phyloP scores from a whole-genome alignment of 495 filamentous ascomycete species.

The Penicillium antarcticum region DNA sequence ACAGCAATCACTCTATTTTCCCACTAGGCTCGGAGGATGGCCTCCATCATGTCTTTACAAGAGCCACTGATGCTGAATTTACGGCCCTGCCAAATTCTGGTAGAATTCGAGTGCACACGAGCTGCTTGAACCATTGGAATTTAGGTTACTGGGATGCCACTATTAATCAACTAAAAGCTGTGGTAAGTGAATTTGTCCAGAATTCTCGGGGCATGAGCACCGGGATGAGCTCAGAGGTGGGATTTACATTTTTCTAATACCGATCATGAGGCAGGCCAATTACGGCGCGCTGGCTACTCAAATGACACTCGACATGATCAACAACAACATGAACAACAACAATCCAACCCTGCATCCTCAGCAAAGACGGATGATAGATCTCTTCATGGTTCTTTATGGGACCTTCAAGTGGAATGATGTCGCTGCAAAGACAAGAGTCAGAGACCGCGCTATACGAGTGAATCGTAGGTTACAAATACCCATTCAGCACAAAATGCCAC shows the following conservation, averaged over 20 bases:
- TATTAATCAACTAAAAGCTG: neutral
- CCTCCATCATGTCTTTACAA: neutral
- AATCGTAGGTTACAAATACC: slow-evolving; percentile 1
- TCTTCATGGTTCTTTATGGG: slow-evolving; percentile 1
- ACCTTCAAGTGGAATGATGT: neutral
- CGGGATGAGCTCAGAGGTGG: neutral
- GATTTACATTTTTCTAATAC: slow-evolving; percentile 1
- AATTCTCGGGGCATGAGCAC: slow-evolving; percentile 1
- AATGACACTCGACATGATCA: slow-evolving; percentile 2
- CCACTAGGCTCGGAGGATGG: neutral
- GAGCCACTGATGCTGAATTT: neutral
- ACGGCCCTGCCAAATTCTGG: neutral
- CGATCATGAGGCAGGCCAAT: slow-evolving; percentile 1
- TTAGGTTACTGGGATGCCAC: neutral
- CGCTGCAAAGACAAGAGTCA: slow-evolving; percentile 1
- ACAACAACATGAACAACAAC: slow-evolving; percentile 1
- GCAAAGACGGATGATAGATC: slow-evolving; percentile 2
- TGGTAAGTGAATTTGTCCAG: slow-evolving; percentile 2
- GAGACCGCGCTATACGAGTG: neutral
- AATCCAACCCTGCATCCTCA: slow-evolving; percentile 1
- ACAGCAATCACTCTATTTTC: neutral
- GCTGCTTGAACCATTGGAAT: neutral
- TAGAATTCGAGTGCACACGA: neutral
- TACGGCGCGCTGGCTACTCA: neutral
- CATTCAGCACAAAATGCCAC: neutral